phyloP scores from a whole-genome alignment of 2,329 filamentous ascomycete species.

The Metarhizium brunneum region DNA sequence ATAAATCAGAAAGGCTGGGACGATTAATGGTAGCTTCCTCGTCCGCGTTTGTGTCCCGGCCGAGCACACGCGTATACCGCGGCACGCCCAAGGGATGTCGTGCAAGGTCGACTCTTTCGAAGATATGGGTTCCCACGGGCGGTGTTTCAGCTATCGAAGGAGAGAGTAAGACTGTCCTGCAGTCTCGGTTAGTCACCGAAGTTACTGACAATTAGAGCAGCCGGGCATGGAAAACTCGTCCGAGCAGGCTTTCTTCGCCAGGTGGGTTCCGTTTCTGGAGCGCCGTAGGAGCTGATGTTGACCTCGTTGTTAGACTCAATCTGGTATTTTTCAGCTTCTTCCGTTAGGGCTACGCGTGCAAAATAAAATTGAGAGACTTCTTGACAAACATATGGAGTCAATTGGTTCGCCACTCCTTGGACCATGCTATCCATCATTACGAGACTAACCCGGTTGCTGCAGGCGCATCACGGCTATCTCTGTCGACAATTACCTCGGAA shows the following conservation, averaged over 20 bases:
- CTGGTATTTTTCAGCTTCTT: slow-evolving; percentile 86
- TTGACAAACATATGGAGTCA: slow-evolving; percentile 81
- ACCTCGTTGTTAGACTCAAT: slow-evolving; percentile 54
- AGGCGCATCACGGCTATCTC: slow-evolving; percentile 70
- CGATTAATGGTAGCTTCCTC: slow-evolving; percentile 5
- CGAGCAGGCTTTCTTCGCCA: slow-evolving; percentile 67
- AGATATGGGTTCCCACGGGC: slow-evolving; percentile 70
- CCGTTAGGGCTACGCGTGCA: slow-evolving; percentile 82
- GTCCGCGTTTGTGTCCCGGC: slow-evolving; percentile 4
- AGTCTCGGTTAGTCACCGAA: slow-evolving; percentile 9
- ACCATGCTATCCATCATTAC: background rate
- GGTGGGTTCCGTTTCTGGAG: slow-evolving; percentile 30
- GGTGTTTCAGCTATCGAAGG: slow-evolving; percentile 50
- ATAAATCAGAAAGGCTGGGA: slow-evolving; percentile 9
- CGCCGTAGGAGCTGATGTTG: slow-evolving; percentile 2
- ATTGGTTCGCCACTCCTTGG: slow-evolving; percentile 40
- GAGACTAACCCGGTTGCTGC: background rate
- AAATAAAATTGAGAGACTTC: slow-evolving; percentile 73
- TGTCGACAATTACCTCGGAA: slow-evolving; percentile 81
- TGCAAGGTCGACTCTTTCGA: slow-evolving; percentile 45
- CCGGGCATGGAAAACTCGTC: slow-evolving; percentile 57
- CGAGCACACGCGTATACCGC: slow-evolving; percentile 14
- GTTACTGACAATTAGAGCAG: slow-evolving; percentile 26
- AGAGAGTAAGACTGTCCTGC: slow-evolving; percentile 33
- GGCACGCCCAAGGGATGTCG: background rate